These are phyloP conservation scores for Yarrowia galli DNA, from an alignment of 1,139 yeast species.

Conservation along the genomic window DNA sequence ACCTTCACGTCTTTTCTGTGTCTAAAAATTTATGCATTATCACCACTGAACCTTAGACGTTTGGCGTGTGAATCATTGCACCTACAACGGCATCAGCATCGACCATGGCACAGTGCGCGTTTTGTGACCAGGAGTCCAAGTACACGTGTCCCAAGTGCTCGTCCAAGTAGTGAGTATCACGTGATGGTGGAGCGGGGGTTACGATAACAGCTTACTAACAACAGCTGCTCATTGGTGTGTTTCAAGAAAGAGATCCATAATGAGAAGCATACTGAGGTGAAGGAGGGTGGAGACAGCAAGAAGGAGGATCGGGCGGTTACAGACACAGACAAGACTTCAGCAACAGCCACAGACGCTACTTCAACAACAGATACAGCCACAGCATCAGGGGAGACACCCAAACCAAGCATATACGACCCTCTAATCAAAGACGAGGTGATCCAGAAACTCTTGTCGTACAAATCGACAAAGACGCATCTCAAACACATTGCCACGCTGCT, in stretches of 20 bases:
- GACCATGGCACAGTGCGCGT: slow-evolving; percentile 21
- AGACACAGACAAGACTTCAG: not conserved
- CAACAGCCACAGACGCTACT: not conserved
- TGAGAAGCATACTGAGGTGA: slow-evolving; percentile 1
- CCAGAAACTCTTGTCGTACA: slow-evolving; percentile 19
- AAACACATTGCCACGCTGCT: slow-evolving; percentile 28
- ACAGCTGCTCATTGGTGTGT: slow-evolving; percentile 34
- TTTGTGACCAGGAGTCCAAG: slow-evolving; percentile 29
- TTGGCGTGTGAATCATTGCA: no score
- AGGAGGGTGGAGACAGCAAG: not conserved
- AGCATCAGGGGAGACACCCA: not conserved
- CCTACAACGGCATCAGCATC: not conserved
- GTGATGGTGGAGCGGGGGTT: no score
- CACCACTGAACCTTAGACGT: not conserved
- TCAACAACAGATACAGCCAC: not conserved
- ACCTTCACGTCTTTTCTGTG: not conserved
- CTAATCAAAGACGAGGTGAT: slow-evolving; percentile 11
- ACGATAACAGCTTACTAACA: slow-evolving; percentile 2
- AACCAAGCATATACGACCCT: slow-evolving; percentile 19
- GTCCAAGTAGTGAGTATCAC: slow-evolving; percentile 28
- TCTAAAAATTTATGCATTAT: slow-evolving; percentile 27
- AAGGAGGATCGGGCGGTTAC: not conserved
- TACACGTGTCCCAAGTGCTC: slow-evolving; percentile 35
- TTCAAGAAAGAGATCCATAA: slow-evolving; percentile 14
- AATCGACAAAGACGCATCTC: slow-evolving; percentile 24